Base-by-base conservation (phyloP, 225 moss, liverwort and hornwort species). In the Bryum argenteum region DNA sequence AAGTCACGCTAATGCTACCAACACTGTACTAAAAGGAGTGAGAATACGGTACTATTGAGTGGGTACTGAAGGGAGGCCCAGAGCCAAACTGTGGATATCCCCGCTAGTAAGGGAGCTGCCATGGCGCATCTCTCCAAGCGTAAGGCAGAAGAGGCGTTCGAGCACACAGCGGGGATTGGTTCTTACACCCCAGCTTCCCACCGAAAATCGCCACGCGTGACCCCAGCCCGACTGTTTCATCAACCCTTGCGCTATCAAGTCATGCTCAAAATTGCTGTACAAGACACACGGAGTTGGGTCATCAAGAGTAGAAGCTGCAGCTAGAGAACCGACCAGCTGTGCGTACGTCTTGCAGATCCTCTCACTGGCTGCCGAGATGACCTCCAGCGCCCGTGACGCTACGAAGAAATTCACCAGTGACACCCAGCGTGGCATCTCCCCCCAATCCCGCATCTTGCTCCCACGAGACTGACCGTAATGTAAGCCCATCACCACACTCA, bases 81-180 rank as follows among this genome's bases (percentile, higher is more conserved):
- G n/a, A n/a, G n/a, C n/a, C n/a, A n/a, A n/a, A n/a, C n/a, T 85
- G n/a, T 28, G 63, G 22, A 77, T 54, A 24, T 92, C 90, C 28
- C 90, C 80, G 16, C 58, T 65, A 52, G 71, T 82, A 54, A 88
- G 88, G 23, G 90, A 92, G n/a, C 70, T 92, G 92, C 92, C 88
- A 92, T 26, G 88, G 88, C 28, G 82, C 88, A 57, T 92, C 92
- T 90, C 92, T 90, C 92, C 92, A 92, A 44, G 86, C 92, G 15
- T 70, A 92, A 2, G 92, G 70, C 47, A 78, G 40, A 20, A 92
- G 79, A 10, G 92, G 79, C 10, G 92, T 92, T 16, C 58, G 48
- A 8, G 90, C 90, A 41, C 92, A 92, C 67, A 90, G 92, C 8
- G 77, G 33, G 28, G 61, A 60, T 67, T 92, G 92, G n/a, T 79